Conservation (phyloP, 176 grass and related monocot species). For the Phoenix dactylifera region DNA sequence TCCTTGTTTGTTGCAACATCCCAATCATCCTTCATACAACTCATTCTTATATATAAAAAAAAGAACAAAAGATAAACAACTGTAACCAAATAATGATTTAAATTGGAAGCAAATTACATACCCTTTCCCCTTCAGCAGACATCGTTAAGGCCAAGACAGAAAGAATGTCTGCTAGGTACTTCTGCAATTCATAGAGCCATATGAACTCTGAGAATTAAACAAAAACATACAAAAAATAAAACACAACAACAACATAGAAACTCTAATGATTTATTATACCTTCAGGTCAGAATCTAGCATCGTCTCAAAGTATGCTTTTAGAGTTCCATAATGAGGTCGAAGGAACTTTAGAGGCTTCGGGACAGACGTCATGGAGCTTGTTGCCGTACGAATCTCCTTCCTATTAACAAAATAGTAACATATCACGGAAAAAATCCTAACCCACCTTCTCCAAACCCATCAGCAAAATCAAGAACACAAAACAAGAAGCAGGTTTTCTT, state of each 20-base stretch:
- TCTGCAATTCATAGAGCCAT: slow-evolving; percentile 27
- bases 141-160: slow-evolving; percentile 88
- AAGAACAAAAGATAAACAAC: slow-evolving; percentile 5
- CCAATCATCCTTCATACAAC: background rate
- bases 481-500: background rate
- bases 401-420: slow-evolving; percentile 24
- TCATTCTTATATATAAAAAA: background rate
- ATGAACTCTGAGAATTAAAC: background rate
- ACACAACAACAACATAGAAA: background rate
- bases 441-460: background rate
- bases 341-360: slow-evolving; percentile 95
- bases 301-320: slow-evolving; percentile 62
- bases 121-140: slow-evolving; percentile 86
- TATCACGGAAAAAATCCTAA: background rate
- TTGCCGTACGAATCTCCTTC: slow-evolving; percentile 85
- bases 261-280: slow-evolving; percentile 26
- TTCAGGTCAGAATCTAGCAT: slow-evolving; percentile 76
- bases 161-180: slow-evolving; percentile 74
- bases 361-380: slow-evolving; percentile 94
- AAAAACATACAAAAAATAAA: background rate
- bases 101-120: slow-evolving; percentile 26
- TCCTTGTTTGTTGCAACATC: too few species aligned
- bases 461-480: background rate
- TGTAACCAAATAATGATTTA: background rate
- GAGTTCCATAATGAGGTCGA: slow-evolving; percentile 76